A percentile compares a stretch with the other conserved stretches of the same genome.
Conservation (phyloP, 2,329 filamentous ascomycete species). For the Nothophoma quercina region DNA sequence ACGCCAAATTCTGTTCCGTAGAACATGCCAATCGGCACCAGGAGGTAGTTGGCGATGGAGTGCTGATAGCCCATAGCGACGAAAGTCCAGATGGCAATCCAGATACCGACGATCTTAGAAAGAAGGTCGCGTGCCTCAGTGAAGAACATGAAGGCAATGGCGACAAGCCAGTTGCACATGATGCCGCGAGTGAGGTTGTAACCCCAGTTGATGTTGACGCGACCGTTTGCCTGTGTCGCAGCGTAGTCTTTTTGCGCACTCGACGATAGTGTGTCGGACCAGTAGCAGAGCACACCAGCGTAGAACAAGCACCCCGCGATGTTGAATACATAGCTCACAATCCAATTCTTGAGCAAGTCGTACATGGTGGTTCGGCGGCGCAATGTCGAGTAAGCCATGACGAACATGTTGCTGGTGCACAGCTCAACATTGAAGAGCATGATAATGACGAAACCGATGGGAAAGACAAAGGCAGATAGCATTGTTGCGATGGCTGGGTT, state of each 20-base stretch:
- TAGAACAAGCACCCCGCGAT: constrained; percentile 21
- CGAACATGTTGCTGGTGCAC: constrained; percentile 27
- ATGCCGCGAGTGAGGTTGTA: constrained; percentile 16
- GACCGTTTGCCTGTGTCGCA: constrained; percentile 11
- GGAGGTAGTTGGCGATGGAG: constrained; percentile 15
- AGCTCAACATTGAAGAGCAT: constrained; percentile 24
- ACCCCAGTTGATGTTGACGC: constrained; percentile 18
- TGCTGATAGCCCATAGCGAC: constrained; percentile 19
- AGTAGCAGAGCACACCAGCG: constrained; percentile 22
- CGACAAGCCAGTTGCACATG: constrained; percentile 20
- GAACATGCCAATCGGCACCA: constrained; percentile 19
- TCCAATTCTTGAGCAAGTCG: constrained; percentile 17
- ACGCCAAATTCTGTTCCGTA: constrained; percentile 14
- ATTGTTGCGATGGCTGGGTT: constrained; percentile 24
- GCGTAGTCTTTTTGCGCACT: constrained; percentile 20
- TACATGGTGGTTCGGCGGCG: constrained; percentile 17
- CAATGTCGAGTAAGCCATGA: constrained; percentile 21
- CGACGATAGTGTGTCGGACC: constrained; percentile 19
- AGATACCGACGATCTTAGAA: constrained; percentile 17
- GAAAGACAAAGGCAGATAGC: constrained; percentile 17
- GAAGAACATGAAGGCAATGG: constrained; percentile 13
- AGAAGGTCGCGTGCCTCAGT: constrained; percentile 9
- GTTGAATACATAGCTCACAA: constrained; percentile 22
- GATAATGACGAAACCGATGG: constrained; percentile 25
- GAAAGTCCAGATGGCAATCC: constrained; percentile 13